Evolutionary conservation across 495 filamentous ascomycete species (phyloP).

Genomic region (Aspergillus kassunensis): DNA sequence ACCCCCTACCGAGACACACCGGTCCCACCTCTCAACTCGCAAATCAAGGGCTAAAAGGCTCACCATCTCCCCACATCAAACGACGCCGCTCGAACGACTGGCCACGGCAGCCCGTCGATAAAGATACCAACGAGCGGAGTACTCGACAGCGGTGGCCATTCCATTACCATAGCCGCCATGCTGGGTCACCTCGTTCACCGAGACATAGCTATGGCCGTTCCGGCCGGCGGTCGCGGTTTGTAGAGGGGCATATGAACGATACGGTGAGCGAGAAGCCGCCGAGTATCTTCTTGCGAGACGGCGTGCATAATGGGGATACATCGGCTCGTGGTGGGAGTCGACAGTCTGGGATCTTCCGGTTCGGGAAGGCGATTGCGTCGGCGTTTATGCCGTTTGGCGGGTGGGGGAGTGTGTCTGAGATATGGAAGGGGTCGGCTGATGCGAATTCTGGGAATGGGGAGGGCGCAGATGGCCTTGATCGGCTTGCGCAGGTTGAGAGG

Average conservation of each 20-base stretch:
- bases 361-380: constrained; percentile 54
- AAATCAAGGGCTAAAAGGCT: too few species aligned
- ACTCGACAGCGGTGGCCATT: constrained; percentile 14
- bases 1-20: constrained; percentile 5
- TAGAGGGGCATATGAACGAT: constrained; percentile 76
- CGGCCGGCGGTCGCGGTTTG: constrained; percentile 57
- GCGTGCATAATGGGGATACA: constrained; percentile 15
- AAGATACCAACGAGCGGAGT: background rate
- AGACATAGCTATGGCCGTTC: constrained; percentile 18
- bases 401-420: constrained; percentile 36
- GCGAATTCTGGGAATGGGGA: constrained; percentile 21
- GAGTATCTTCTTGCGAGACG: constrained; percentile 53
- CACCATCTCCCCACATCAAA: too few species aligned
- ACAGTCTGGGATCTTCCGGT: constrained; percentile 52
- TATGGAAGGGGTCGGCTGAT: constrained; percentile 27
- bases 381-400: constrained; percentile 52
- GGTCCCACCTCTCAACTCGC: too few species aligned
- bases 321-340: constrained; percentile 15
- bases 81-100: constrained; percentile 47
- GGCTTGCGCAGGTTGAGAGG: constrained; percentile 47
- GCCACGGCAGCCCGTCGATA: constrained; percentile 27
- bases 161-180: background rate
- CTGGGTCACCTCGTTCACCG: constrained; percentile 30
- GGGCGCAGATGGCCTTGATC: constrained; percentile 31
- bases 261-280: constrained; percentile 66